These are phyloP conservation scores for Eleusine indica DNA, from an alignment of 176 grass and related monocot genomes.

Conservation along the genomic window DNA sequence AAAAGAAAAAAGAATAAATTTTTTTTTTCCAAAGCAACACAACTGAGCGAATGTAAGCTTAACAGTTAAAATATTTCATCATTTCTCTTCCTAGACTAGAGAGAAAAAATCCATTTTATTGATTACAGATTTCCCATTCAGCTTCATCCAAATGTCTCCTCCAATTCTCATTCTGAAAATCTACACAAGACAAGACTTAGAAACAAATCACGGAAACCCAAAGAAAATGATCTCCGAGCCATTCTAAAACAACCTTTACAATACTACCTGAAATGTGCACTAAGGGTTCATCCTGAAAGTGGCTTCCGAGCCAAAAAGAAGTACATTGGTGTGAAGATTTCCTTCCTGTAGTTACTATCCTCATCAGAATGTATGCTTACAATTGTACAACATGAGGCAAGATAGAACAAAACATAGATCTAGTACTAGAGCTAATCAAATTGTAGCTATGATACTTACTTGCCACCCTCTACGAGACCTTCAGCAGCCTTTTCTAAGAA, in stretches of 20 bases:
- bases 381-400: conserved; percentile 18
- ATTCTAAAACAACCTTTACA: neutral
- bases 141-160: conserved; percentile 7
- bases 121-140: neutral
- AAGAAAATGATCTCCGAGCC: neutral
- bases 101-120: conserved; percentile 1
- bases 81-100: neutral
- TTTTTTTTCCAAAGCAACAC: neutral
- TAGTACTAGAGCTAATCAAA: conserved; percentile 17
- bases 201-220: neutral
- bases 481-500: conserved; percentile 92
- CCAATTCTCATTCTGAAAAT: conserved; percentile 6
- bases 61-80: neutral
- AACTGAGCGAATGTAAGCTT: neutral
- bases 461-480: conserved; percentile 86
- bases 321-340: conserved; percentile 93
- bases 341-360: conserved; percentile 64
- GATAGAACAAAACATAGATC: neutral
- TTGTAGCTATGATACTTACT: conserved; percentile 55
- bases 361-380: conserved; percentile 24
- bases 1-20: too few species aligned
- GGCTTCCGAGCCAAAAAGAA: conserved; percentile 88
- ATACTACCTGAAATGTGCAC: conserved; percentile 32
- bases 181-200: neutral
- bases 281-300: conserved; percentile 42